phyloP scores from a whole-genome alignment of 164 flowering plant species.

The Vitis riparia region DNA sequence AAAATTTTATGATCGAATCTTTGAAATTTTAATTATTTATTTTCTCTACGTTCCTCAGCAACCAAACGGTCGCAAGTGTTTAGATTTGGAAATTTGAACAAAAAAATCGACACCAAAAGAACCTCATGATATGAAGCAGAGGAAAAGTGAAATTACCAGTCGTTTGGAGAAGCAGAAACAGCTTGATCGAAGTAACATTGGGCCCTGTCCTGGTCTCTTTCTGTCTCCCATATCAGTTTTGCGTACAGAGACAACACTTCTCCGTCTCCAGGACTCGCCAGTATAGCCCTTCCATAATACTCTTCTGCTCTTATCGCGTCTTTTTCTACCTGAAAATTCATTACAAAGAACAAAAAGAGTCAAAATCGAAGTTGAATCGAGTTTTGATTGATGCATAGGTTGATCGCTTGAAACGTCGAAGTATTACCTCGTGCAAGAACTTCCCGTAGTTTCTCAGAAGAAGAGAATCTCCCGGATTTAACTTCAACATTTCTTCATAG shows the following conservation, averaged over 20 bases:
- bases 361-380: not conserved
- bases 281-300: slow-evolving; percentile 75
- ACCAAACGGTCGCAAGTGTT: not conserved
- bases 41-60: not conserved
- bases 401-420: too few species aligned
- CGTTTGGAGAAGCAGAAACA: slow-evolving; percentile 62
- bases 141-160: slow-evolving; percentile 40
- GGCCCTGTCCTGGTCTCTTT: slow-evolving; percentile 61
- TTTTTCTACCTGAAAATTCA: slow-evolving; percentile 48
- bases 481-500: slow-evolving; percentile 60
- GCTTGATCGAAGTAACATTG: slow-evolving; percentile 65
- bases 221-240: slow-evolving; percentile 68
- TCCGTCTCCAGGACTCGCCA: slow-evolving; percentile 74
- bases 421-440: slow-evolving; percentile 72
- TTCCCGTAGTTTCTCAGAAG: slow-evolving; percentile 74
- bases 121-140: too few species aligned
- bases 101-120: too few species aligned
- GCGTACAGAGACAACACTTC: slow-evolving; percentile 68
- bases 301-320: slow-evolving; percentile 67
- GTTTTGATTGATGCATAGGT: not conserved
- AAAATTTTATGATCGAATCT: too few species aligned
- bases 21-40: not conserved
- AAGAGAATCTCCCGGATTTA: slow-evolving; percentile 62
- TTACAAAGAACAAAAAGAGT: not conserved
- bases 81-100: not conserved